These are phyloP conservation scores for Meyerozyma sp. DNA, from an alignment of 1,139 yeast genomes.

Conservation along the genomic window DNA sequence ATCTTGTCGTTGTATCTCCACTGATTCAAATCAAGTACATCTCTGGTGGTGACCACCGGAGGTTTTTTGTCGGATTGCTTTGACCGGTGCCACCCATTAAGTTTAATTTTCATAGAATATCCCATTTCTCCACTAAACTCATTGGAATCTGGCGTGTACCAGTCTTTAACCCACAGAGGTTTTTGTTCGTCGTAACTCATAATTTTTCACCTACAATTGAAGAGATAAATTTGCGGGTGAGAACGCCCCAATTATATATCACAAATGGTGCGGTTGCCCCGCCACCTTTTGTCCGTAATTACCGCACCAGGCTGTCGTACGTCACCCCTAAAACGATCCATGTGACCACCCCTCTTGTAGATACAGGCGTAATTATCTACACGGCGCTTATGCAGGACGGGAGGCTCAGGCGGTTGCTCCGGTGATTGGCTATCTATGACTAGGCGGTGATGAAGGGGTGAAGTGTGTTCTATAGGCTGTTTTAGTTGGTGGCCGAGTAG, in stretches of 20 bases:
- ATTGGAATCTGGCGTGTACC: constrained; percentile 29
- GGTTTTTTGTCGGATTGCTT: constrained; percentile 11
- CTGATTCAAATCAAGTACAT: constrained; percentile 25
- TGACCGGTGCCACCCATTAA: constrained; percentile 40
- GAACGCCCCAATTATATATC: background rate
- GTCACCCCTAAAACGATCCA: background rate
- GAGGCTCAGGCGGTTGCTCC: background rate
- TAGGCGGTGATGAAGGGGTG: no score
- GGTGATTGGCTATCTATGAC: no score
- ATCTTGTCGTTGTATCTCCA: constrained; percentile 23
- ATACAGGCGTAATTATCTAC: background rate
- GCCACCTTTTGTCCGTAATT: background rate
- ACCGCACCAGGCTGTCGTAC: background rate
- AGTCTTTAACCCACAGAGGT: constrained; percentile 37
- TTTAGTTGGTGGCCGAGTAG: no score
- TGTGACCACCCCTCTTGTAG: constrained; percentile 1
- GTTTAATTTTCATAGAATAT: constrained; percentile 2
- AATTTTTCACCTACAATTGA: background rate
- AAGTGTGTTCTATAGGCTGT: no score
- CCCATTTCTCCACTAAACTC: background rate
- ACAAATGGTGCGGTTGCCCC: constrained; percentile 2
- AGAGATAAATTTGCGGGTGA: background rate
- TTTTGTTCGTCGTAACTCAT: constrained; percentile 19
- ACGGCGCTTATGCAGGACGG: background rate
- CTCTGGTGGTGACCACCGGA: constrained; percentile 14